Conservation (phyloP, 2,329 filamentous ascomycete species). For the Exophiala aquamarina region DNA sequence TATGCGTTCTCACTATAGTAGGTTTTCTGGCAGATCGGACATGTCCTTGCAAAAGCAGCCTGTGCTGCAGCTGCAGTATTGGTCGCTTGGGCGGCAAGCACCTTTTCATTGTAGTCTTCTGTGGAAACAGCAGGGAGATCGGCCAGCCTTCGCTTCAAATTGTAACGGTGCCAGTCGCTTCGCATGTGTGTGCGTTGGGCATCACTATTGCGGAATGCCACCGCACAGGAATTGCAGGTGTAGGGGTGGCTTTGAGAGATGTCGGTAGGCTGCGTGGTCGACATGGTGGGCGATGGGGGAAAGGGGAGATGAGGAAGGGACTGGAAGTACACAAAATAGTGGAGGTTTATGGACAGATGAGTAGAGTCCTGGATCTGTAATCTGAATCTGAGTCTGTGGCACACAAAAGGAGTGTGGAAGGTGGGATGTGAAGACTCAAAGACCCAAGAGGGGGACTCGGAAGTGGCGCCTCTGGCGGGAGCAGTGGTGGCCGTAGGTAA, state of each 20-base stretch:
- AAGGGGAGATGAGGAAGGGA: neutral
- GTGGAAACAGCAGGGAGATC: conserved; percentile 87
- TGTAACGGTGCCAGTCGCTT: conserved; percentile 98
- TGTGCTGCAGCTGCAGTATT: conserved; percentile 82
- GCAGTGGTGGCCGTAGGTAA: no score
- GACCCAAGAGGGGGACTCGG: no score
- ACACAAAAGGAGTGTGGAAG: no score
- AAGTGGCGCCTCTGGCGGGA: no score
- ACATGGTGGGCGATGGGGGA: conserved; percentile 13
- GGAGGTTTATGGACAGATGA: no score
- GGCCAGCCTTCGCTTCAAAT: conserved; percentile 90
- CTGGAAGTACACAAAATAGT: no score
- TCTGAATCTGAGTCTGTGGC: no score
- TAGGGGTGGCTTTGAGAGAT: conserved; percentile 59
- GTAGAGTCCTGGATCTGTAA: no score
- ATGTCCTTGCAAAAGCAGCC: conserved; percentile 82
- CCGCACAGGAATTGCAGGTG: conserved; percentile 97
- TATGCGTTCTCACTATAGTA: conserved; percentile 98
- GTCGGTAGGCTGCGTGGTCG: conserved; percentile 16
- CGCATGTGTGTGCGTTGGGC: conserved; percentile 95
- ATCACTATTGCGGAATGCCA: conserved; percentile 92
- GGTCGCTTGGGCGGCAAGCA: conserved; percentile 82
- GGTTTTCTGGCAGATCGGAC: conserved; percentile 80
- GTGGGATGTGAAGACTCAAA: no score
- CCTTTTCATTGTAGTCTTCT: conserved; percentile 93